phyloP scores from a whole-genome alignment of 1,284 basidiomycete genomes.

The Macrocystidia cucumis region DNA sequence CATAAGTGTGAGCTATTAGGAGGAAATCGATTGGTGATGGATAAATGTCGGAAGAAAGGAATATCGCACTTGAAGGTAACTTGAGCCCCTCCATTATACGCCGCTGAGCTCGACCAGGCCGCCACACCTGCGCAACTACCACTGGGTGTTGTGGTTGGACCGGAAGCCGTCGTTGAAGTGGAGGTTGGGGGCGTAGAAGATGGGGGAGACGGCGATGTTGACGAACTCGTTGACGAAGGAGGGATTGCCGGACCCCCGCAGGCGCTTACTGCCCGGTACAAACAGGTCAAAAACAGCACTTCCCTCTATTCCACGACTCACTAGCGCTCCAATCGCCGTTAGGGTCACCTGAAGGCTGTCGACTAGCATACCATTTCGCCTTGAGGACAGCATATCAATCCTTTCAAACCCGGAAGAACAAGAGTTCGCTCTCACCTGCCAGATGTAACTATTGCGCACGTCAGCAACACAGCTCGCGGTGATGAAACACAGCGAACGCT shows the following conservation, averaged over 20 bases:
- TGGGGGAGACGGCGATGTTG: slow-evolving; percentile 13
- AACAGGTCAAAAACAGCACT: no score
- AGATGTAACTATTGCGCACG: slow-evolving; percentile 42
- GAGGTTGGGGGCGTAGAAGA: slow-evolving; percentile 15
- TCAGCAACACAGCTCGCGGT: slow-evolving; percentile 2
- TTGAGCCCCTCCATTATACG: slow-evolving; percentile 42
- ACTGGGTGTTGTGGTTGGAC: slow-evolving; percentile 17
- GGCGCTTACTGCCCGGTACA: no score
- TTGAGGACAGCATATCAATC: slow-evolving; percentile 15
- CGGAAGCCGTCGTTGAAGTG: slow-evolving; percentile 17
- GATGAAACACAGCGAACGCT: slow-evolving; percentile 11
- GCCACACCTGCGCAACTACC: slow-evolving; percentile 41
- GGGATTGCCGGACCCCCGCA: no score
- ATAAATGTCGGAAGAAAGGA: slow-evolving; percentile 4
- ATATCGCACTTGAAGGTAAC: slow-evolving; percentile 46
- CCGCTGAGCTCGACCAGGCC: slow-evolving; percentile 39
- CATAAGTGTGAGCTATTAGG: slow-evolving; percentile 49
- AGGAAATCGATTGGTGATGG: neutral
- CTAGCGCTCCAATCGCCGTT: slow-evolving; percentile 60
- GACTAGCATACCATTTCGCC: slow-evolving; percentile 54
- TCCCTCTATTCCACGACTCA: slow-evolving; percentile 25
- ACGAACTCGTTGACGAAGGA: no score
- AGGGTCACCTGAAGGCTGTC: slow-evolving; percentile 39
- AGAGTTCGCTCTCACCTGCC: slow-evolving; percentile 36
- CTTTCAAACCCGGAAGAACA: neutral